Conservation (phyloP, 139 green algal genomes). For the Trebouxia sp. region DNA sequence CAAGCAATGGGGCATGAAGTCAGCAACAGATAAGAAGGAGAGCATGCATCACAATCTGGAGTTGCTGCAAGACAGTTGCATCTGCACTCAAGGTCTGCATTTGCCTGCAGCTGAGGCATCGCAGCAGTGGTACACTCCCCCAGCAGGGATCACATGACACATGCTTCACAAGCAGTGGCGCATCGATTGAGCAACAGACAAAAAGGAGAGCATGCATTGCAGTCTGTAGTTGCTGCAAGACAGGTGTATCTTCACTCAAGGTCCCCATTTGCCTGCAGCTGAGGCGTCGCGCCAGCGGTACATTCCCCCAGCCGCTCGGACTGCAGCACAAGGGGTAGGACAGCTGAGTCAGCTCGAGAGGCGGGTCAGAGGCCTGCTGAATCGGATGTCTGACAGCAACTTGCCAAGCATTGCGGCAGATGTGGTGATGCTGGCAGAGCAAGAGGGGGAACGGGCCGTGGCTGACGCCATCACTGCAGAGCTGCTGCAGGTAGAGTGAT, state of each 20-base stretch:
- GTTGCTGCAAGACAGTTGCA: too few relatives aligned
- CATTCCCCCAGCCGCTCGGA: constrained; percentile 58
- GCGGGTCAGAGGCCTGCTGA: constrained; percentile 73
- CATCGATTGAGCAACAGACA: neutral
- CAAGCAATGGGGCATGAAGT: neutral
- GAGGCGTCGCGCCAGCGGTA: constrained; percentile 40
- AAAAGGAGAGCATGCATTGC: neutral
- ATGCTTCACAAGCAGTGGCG: neutral
- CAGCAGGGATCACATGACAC: too few relatives aligned
- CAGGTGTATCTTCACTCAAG: constrained; percentile 13
- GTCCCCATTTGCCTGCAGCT: neutral
- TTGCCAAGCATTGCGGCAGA: constrained; percentile 62
- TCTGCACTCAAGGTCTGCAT: too few relatives aligned
- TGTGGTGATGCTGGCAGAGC: constrained; percentile 59
- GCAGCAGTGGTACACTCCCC: too few relatives aligned
- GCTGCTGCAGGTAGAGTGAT: constrained; percentile 51
- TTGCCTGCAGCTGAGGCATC: too few relatives aligned
- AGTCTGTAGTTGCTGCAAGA: neutral
- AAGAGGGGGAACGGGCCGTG: constrained; percentile 53
- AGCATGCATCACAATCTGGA: neutral
- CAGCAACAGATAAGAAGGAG: neutral
- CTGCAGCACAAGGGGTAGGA: constrained; percentile 10
- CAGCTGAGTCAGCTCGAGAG: constrained; percentile 42
- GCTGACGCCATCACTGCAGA: constrained; percentile 53
- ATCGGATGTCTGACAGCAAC: constrained; percentile 76